Base-by-base conservation (phyloP, 441 rosid species). In the Bruguiera hainesii region DNA sequence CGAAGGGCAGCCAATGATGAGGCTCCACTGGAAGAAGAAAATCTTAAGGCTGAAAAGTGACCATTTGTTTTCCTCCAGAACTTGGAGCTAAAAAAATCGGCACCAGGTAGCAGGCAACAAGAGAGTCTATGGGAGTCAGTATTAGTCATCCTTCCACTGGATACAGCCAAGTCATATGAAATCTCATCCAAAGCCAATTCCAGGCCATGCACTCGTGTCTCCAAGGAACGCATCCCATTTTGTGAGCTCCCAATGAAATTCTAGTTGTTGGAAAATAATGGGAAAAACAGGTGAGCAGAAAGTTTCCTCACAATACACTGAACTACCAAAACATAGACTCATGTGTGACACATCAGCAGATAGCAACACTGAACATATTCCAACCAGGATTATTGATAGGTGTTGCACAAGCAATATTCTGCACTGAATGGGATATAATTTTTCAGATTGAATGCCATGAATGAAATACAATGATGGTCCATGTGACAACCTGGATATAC, bases 131-230 rank as follows among this genome's bases (percentile, higher is more conserved):
- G 39, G 65, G 84, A 76, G 60, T 73, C 71, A 7, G 70, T 68
- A 48, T 74, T 69, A 15, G 83, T 76, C 93, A 91, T 90, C 83
- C 95, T 85, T 76, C 95, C 93, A 64, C 73, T 83, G 56, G 95
- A 78, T 52, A 84, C 88, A 13, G 96, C 93, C 70, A 91, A 78
- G 82, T 93, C 96, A 71, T 89, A 85, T 9, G 98, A 91, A 71
- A 93, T 91, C 76, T 85, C 98, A 74, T 93, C 98, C 70, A 93
- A 73, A 8, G 97, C 91, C 76, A 89, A 64, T 75, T 93, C 98
- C 18, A 93, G 80, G 31, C 98, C 95, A 1, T 89, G 96, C 65
- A 93, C 93, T 19, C 97, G 89, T 5, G 93, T 85, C 79, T 93
- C 98, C 74, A 93, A 65, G 61, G 91, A 82, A 39, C 50, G 82